These are phyloP conservation scores for Colletotrichum sp. DNA, from an alignment of 2,329 filamentous ascomycete genomes.

Conservation along the genomic window DNA sequence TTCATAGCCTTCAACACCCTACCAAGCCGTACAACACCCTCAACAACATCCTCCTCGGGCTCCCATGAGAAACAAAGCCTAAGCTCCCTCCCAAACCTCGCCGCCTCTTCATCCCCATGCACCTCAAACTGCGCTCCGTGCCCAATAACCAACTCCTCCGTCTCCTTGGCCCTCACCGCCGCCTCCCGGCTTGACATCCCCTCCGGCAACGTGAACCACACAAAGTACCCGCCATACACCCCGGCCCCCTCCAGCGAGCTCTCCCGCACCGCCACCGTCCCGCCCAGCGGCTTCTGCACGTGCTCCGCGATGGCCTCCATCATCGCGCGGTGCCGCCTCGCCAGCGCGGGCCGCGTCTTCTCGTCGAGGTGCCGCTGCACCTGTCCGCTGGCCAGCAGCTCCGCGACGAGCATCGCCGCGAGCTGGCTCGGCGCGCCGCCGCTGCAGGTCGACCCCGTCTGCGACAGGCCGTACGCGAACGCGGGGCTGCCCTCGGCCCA, in stretches of 20 bases:
- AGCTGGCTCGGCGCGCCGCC: constrained; percentile 64
- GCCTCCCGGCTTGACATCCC: constrained; percentile 57
- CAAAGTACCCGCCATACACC: constrained; percentile 81
- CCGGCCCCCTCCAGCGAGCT: constrained; percentile 38
- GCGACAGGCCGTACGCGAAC: constrained; percentile 55
- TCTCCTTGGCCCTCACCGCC: constrained; percentile 59
- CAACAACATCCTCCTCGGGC: constrained; percentile 65
- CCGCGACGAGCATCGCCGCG: constrained; percentile 54
- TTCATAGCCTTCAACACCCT: constrained; percentile 42
- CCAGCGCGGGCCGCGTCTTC: constrained; percentile 48
- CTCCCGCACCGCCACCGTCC: constrained; percentile 53
- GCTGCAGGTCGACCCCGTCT: constrained; percentile 58
- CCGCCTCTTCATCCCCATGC: constrained; percentile 55
- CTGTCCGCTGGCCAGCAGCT: constrained; percentile 49
- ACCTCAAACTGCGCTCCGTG: constrained; percentile 75
- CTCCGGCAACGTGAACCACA: constrained; percentile 74
- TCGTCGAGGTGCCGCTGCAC: constrained; percentile 49
- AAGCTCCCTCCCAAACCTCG: constrained; percentile 63
- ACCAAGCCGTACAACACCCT: constrained; percentile 70
- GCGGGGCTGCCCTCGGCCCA: constrained; percentile 78
- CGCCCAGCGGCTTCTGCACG: constrained; percentile 60
- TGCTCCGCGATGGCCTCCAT: constrained; percentile 58
- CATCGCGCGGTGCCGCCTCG: constrained; percentile 54
- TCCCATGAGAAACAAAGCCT: constrained; percentile 78
- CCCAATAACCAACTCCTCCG: constrained; percentile 72